These are phyloP conservation scores for Xylariaceae sp. DNA, from an alignment of 2,329 filamentous ascomycete genomes.

Conservation along the genomic window DNA sequence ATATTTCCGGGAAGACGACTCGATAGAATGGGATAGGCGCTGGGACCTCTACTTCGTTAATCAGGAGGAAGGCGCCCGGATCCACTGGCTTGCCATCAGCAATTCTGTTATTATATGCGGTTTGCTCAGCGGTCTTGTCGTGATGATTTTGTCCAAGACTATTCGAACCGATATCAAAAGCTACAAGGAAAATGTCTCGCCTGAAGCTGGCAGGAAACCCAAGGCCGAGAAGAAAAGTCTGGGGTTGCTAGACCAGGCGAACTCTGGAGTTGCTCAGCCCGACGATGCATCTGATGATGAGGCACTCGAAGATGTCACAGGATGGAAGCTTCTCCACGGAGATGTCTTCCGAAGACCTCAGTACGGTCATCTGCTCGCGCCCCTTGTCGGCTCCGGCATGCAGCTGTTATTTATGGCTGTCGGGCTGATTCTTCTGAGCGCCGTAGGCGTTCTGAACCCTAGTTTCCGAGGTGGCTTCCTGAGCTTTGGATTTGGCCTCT, in stretches of 20 bases:
- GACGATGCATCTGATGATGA: constrained; percentile 68
- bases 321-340: constrained; percentile 86
- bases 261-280: constrained; percentile 49
- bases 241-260: constrained; percentile 60
- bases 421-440: constrained; percentile 69
- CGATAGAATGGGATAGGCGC: constrained; percentile 76
- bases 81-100: constrained; percentile 85
- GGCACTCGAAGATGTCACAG: constrained; percentile 72
- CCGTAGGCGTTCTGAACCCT: constrained; percentile 76
- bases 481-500: constrained; percentile 78
- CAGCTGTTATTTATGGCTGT: constrained; percentile 80
- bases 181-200: constrained; percentile 58
- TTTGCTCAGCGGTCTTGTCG: constrained; percentile 72
- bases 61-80: constrained; percentile 75
- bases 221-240: constrained; percentile 49
- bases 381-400: constrained; percentile 79
- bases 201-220: constrained; percentile 67
- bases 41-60: constrained; percentile 92
- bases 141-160: constrained; percentile 77
- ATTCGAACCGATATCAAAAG: constrained; percentile 76
- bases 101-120: constrained; percentile 84
- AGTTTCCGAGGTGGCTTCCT: constrained; percentile 89
- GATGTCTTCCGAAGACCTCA: constrained; percentile 78
- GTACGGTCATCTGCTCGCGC: constrained; percentile 71
- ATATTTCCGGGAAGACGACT: constrained; percentile 81